Percentiles rank a stretch among this genome's conserved stretches.
These are phyloP conservation scores for Trypanosoma rangeli DNA, from an alignment of 208 protist genomes.

Conservation along the genomic window DNA sequence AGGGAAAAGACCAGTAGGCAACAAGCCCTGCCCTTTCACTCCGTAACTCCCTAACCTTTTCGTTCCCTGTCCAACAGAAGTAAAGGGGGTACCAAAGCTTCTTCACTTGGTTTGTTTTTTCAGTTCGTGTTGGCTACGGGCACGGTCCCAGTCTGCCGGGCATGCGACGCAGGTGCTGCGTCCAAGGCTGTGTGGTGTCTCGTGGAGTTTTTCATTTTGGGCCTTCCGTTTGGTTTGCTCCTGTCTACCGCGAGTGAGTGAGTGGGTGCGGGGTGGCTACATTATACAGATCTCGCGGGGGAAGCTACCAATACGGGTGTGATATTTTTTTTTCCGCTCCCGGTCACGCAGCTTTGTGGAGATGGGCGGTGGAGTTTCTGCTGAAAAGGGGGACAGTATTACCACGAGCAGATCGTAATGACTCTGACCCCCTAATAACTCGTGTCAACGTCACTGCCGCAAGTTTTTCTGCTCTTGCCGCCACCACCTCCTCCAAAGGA, in stretches of 20 bases:
- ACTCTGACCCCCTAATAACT: background rate
- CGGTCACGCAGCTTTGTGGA: background rate
- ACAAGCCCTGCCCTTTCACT: background rate
- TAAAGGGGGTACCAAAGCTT: background rate
- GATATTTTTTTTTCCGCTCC: background rate
- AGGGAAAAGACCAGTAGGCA: background rate
- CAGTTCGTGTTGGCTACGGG: background rate
- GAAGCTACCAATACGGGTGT: background rate
- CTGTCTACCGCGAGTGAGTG: background rate
- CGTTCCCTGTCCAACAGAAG: background rate
- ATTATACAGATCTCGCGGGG: too few relatives aligned
- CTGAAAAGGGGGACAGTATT: background rate
- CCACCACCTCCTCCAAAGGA: background rate
- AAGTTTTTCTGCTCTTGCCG: background rate
- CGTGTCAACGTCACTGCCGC: background rate
- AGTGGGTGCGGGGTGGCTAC: background rate
- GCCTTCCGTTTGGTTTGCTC: background rate
- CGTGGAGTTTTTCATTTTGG: too few relatives aligned
- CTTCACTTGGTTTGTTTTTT: background rate
- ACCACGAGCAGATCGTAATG: background rate
- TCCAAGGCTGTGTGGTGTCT: too few relatives aligned
- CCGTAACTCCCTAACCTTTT: background rate
- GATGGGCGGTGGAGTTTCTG: background rate
- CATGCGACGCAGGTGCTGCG: too few relatives aligned
- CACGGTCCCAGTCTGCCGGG: too few relatives aligned